Conservation (phyloP, 1,284 basidiomycete species). For the Volvariella volvacea region DNA sequence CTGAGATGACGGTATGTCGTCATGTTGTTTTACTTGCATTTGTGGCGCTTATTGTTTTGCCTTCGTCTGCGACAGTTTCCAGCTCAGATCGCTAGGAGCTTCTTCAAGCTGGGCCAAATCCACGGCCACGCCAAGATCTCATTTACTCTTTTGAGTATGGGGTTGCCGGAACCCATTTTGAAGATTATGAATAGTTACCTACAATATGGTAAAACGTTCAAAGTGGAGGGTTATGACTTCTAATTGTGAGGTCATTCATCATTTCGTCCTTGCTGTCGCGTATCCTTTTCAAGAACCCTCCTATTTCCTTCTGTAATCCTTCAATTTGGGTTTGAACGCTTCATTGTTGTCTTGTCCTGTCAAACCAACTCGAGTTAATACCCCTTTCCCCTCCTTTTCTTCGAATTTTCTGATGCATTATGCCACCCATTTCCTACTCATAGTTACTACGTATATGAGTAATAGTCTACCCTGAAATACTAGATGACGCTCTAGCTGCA, state of each 20-base stretch:
- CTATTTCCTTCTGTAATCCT: background rate
- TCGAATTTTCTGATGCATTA: background rate
- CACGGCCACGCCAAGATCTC: conserved; percentile 94
- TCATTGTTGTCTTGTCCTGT: background rate
- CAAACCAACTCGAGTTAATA: background rate
- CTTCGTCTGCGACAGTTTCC: conserved; percentile 58
- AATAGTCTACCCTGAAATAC: background rate
- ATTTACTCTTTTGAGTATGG: conserved; percentile 92
- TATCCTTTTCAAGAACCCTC: background rate
- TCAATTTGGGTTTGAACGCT: background rate
- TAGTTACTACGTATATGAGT: too few species aligned
- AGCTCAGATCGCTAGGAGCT: conserved; percentile 80
- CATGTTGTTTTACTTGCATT: conserved; percentile 2
- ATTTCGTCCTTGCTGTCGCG: background rate
- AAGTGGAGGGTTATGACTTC: conserved; percentile 77
- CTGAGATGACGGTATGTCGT: conserved; percentile 72
- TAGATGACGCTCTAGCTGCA: background rate
- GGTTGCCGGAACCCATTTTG: conserved; percentile 75
- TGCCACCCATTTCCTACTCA: too few species aligned
- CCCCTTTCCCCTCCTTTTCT: background rate
- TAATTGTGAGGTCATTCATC: conserved; percentile 21
- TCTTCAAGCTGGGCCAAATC: conserved; percentile 92
- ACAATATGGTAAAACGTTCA: conserved; percentile 75
- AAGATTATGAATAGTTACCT: conserved; percentile 85
- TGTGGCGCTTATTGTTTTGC: conserved; percentile 5